phyloP scores from a whole-genome alignment of 169 alveolate species.

The Cryptosporidium parvum region DNA sequence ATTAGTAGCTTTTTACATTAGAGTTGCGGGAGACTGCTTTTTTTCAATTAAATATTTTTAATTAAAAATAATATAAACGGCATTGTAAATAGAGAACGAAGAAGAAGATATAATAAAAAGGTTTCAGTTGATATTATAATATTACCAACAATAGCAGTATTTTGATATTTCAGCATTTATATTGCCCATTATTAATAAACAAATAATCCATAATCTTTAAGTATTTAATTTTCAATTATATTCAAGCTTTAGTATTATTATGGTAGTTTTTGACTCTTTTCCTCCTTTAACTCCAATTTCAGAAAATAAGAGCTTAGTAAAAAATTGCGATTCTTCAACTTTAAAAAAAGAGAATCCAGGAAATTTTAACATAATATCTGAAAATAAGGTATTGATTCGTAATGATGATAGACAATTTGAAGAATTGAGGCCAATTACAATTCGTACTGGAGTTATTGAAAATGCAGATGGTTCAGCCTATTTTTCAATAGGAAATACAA shows the following conservation, averaged over 20 bases:
- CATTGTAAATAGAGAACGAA: not conserved
- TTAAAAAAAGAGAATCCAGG: not conserved
- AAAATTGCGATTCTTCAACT: not conserved
- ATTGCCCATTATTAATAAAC: not conserved
- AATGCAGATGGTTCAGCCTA: slow-evolving; percentile 67
- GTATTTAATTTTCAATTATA: not conserved
- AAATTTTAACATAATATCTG: not conserved
- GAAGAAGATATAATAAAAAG: too few species aligned
- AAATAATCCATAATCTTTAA: not conserved
- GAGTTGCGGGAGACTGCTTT: slow-evolving; percentile 70
- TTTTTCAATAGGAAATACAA: slow-evolving; percentile 61
- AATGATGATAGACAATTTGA: slow-evolving; percentile 36
- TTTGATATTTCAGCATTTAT: not conserved
- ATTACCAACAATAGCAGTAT: not conserved
- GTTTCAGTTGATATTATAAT: not conserved
- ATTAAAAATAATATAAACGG: not conserved
- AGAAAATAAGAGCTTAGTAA: not conserved
- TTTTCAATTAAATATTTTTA: not conserved
- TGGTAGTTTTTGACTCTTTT: slow-evolving; percentile 37
- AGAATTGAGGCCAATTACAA: slow-evolving; percentile 57
- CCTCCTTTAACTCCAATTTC: slow-evolving; percentile 31
- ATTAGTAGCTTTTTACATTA: not conserved
- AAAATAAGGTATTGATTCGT: slow-evolving; percentile 18
- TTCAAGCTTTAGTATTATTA: not conserved
- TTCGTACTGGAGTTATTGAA: slow-evolving; percentile 46